Conservation (phyloP, 2,329 filamentous ascomycete species). For the Aspergillus terreus region DNA sequence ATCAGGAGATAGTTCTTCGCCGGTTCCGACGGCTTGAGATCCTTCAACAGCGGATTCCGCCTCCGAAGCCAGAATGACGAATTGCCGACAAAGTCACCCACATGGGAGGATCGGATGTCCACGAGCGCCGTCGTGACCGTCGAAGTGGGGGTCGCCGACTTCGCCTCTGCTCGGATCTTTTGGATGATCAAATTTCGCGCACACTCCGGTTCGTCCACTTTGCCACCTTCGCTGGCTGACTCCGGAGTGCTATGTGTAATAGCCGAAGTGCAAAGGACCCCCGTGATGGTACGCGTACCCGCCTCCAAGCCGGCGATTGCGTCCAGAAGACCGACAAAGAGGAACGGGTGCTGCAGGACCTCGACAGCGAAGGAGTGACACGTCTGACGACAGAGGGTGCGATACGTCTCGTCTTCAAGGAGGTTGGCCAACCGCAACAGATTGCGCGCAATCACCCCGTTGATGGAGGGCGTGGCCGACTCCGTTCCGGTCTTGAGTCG, state of each 20-base stretch:
- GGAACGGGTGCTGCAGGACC: conserved; percentile 86
- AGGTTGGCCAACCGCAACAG: conserved; percentile 74
- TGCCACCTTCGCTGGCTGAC: conserved; percentile 14
- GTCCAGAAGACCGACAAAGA: conserved; percentile 78
- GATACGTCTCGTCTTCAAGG: conserved; percentile 63
- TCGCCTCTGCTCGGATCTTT: conserved; percentile 33
- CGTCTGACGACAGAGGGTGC: conserved; percentile 65
- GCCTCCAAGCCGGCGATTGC: conserved; percentile 71
- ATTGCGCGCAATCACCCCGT: conserved; percentile 81
- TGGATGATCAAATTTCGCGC: conserved; percentile 27
- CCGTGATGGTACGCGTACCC: conserved; percentile 60
- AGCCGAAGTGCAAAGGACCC: conserved; percentile 45
- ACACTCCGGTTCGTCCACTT: conserved; percentile 20
- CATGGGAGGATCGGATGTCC: conserved; percentile 32
- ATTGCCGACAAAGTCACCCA: conserved; percentile 31
- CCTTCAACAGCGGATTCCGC: conserved; percentile 35
- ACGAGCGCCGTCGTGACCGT: conserved; percentile 32
- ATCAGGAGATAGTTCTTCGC: conserved; percentile 38
- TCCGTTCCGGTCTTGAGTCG: conserved; percentile 96
- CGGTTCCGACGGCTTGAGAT: conserved; percentile 30
- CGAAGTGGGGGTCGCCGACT: conserved; percentile 28
- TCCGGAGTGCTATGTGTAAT: conserved; percentile 9
- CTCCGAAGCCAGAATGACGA: conserved; percentile 37
- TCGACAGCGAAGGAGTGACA: conserved; percentile 86
- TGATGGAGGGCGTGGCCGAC: conserved; percentile 82